Percentiles rank a stretch among this genome's conserved stretches.
Conservation (phyloP, 2,329 filamentous ascomycete genomes). For the Myriosclerotinia scirpicola region DNA sequence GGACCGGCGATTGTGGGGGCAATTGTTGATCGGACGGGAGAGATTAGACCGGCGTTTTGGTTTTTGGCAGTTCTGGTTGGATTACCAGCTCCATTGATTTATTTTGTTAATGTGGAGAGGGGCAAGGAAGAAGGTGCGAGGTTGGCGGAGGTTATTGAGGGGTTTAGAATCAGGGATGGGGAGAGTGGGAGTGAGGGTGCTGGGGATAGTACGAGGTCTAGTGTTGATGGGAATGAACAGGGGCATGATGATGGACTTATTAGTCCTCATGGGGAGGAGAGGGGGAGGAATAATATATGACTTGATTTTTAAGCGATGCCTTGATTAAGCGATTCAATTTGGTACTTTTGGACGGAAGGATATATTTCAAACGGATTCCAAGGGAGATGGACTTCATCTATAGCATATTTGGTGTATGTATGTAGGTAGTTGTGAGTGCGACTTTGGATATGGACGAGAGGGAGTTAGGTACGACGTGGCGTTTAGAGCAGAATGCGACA, state of each 20-base stretch:
- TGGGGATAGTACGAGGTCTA: not conserved
- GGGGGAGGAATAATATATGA: slow-evolving; percentile 8
- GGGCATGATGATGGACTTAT: not conserved
- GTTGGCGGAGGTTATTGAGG: slow-evolving; percentile 49
- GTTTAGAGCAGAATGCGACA: slow-evolving; percentile 53
- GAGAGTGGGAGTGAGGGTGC: slow-evolving; percentile 12
- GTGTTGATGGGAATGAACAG: slow-evolving; percentile 7
- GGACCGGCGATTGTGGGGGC: slow-evolving; percentile 89
- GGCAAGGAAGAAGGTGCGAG: slow-evolving; percentile 67
- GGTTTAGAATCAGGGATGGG: slow-evolving; percentile 20
- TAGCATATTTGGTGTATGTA: slow-evolving; percentile 4
- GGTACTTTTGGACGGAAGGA: not conserved
- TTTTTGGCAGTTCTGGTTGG: slow-evolving; percentile 82
- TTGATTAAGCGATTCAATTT: slow-evolving; percentile 2
- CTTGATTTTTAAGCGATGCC: slow-evolving; percentile 3
- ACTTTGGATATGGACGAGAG: slow-evolving; percentile 38
- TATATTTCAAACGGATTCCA: not conserved
- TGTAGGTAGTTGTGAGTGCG: slow-evolving; percentile 34
- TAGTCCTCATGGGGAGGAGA: not conserved
- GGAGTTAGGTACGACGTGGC: slow-evolving; percentile 48
- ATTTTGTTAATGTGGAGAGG: slow-evolving; percentile 78
- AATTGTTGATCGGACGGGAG: slow-evolving; percentile 80
- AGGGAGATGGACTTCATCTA: not conserved
- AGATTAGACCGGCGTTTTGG: slow-evolving; percentile 83
- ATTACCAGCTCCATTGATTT: slow-evolving; percentile 79